phyloP scores from a whole-genome alignment of 2,329 filamentous ascomycete species.

The Blastomyces gilchristii region DNA sequence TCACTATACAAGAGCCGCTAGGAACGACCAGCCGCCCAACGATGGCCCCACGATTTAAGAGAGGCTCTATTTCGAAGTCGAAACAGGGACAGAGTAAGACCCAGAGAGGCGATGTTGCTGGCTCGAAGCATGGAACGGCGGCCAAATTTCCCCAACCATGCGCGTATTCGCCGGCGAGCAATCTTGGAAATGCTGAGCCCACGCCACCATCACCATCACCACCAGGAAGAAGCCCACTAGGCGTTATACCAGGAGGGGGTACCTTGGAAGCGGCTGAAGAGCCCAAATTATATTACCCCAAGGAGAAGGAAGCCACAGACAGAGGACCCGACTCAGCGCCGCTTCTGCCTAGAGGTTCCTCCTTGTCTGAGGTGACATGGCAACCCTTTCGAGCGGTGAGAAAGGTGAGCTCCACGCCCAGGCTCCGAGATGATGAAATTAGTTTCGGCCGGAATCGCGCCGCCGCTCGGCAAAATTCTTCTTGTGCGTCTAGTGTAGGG shows the following conservation, averaged over 20 bases:
- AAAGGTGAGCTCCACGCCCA: constrained; percentile 2
- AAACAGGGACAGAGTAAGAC: not conserved
- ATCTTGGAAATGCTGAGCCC: not conserved
- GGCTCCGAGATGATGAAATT: not conserved
- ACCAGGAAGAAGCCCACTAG: no score
- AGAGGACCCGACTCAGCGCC: not conserved
- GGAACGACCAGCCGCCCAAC: not conserved
- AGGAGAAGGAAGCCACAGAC: not conserved
- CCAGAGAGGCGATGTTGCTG: not conserved
- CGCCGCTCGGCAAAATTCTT: not conserved
- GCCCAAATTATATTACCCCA: constrained; percentile 1
- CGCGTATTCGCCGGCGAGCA: not conserved
- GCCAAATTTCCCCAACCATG: not conserved
- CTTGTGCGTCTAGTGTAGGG: not conserved
- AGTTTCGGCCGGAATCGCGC: not conserved
- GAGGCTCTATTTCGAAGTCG: not conserved
- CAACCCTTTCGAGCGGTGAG: not conserved
- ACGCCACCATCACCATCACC: not conserved
- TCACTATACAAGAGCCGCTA: not conserved
- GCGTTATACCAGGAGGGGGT: not conserved
- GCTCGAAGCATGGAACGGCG: not conserved
- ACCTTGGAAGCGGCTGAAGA: not conserved
- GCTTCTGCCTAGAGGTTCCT: not conserved
- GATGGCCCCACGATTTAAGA: not conserved
- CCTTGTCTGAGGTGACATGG: not conserved